Conservation (phyloP, 2,329 filamentous ascomycete species). For the Xylariaceae sp. region DNA sequence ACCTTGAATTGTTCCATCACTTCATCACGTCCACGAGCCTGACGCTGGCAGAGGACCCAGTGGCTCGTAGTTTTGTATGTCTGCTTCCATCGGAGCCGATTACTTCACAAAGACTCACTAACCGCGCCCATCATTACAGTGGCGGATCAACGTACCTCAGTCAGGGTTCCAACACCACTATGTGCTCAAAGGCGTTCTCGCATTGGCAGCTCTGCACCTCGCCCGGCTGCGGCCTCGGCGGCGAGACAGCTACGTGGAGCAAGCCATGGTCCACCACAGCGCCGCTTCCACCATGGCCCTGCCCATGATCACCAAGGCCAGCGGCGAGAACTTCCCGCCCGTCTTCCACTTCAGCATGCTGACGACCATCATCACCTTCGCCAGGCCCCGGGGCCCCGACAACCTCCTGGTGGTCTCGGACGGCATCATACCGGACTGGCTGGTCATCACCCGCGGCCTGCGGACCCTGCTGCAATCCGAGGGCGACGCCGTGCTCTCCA, state of each 20-base stretch:
- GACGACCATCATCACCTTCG: constrained; percentile 34
- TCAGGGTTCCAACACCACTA: constrained; percentile 42
- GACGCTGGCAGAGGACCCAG: constrained; percentile 39
- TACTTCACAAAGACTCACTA: neutral
- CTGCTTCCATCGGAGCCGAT: neutral
- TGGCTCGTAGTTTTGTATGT: constrained; percentile 34
- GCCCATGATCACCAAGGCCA: constrained; percentile 30
- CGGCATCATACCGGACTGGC: constrained; percentile 34
- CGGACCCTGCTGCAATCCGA: constrained; percentile 29
- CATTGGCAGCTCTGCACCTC: constrained; percentile 45
- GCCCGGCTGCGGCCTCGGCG: constrained; percentile 35
- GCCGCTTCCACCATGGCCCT: constrained; percentile 28
- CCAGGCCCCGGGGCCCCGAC: constrained; percentile 28
- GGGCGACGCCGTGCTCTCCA: constrained; percentile 16
- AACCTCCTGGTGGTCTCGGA: constrained; percentile 34
- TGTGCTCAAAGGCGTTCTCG: constrained; percentile 44
- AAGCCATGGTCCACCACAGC: constrained; percentile 34
- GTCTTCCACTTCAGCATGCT: constrained; percentile 37
- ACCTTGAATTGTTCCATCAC: constrained; percentile 50
- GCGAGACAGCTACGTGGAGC: constrained; percentile 35
- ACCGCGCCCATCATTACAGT: constrained; percentile 22
- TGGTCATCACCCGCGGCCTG: constrained; percentile 33
- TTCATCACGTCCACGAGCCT: constrained; percentile 43
- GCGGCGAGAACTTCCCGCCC: constrained; percentile 29
- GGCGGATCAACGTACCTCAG: constrained; percentile 42